Evolutionary conservation across 257 asterid species (phyloP), one percentile per base, ranked within the genome.

Genomic region (Penstemon eatonii): DNA sequence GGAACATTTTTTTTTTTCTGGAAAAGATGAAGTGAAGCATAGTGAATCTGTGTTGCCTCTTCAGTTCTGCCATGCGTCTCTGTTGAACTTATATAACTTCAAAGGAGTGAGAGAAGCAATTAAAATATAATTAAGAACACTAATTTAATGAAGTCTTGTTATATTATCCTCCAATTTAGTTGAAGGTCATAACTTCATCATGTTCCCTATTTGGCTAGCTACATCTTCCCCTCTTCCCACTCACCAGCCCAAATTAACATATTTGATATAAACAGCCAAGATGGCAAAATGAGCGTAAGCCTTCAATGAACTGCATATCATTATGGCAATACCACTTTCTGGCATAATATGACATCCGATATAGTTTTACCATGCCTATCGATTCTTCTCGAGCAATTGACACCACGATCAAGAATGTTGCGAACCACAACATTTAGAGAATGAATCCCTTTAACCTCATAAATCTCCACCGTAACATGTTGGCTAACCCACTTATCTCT

Each of bases 281-380:
- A 25, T 25, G 33, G 33, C 2, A 25, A 25, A 25, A 25, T 25
- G 33, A 12, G 6, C 53, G 4, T 4, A 43, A 7, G 7, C 67
- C 9, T 6, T 4, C 4, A 13, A 10, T 61, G 66, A 5, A 61
- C 12, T 4, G 37, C 38, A 25, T 45, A 18, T 5, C 74, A 79
- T 33, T 92, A 88, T 56, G 96, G 97, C 84, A 93, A 75, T 38
- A 84, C 68, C 63, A 93, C 89, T 71, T 70, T 66, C 78, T 85
- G 97, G 69, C 84, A 84, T 72, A 94, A 73, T 56, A 94, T 72
- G 49, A 91, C 80, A 68, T 94, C 99, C 0, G 97, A 89, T 47
- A 87, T 60, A 42, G 89, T 84, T 83, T 94, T 94, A 11, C 99
- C 99, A 59, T 94, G 99, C 76, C 97, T 86, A 52, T 91, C 99